phyloP scores from a whole-genome alignment of 202 grass and related monocot species.

The Carex arenaria region DNA sequence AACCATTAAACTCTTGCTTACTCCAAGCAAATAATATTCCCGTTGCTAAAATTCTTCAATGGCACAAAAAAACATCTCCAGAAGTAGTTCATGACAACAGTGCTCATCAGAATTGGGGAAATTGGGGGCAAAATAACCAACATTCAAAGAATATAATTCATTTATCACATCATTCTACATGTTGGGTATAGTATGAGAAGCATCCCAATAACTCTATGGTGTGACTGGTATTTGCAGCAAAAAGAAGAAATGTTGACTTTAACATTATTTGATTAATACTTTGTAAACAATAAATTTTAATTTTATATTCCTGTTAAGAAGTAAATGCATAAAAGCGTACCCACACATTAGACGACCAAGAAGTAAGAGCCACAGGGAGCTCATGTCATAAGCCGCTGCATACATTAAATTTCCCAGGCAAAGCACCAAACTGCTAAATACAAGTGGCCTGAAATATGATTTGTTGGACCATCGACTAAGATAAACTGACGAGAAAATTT shows the following conservation, averaged over 20 bases:
- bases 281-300: not conserved
- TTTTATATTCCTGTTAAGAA: not conserved
- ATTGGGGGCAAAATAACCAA: not conserved
- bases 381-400: constrained; percentile 83
- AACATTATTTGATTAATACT: not conserved
- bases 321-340: constrained; percentile 37
- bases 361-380: constrained; percentile 72
- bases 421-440: constrained; percentile 96
- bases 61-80: not conserved
- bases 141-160: not conserved
- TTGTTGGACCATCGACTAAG: constrained; percentile 98
- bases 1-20: not conserved
- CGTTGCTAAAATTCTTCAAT: not conserved
- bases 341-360: constrained; percentile 78
- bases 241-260: not conserved
- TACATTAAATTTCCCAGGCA: constrained; percentile 78
- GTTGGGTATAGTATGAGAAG: not conserved
- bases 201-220: not conserved
- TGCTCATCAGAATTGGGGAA: not conserved
- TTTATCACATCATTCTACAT: not conserved
- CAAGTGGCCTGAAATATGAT: constrained; percentile 84
- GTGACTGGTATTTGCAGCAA: not conserved
- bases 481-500: constrained; percentile 91
- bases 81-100: not conserved
- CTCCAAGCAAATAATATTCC: not conserved